phyloP scores from a whole-genome alignment of 345 rosid species.

The Lepidium aucheri region DNA sequence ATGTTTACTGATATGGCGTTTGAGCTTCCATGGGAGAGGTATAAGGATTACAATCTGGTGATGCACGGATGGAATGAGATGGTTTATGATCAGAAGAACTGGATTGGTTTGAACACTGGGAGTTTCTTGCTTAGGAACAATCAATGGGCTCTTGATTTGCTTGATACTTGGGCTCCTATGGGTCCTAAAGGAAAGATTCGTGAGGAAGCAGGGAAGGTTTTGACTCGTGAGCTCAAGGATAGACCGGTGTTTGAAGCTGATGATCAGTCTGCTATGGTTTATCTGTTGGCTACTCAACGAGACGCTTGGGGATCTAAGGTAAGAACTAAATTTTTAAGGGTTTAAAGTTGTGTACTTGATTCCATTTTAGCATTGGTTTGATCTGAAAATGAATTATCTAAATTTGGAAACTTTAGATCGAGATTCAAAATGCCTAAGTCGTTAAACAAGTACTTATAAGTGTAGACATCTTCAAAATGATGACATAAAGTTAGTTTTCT shows the following conservation, averaged over 20 bases:
- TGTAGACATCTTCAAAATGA: no score
- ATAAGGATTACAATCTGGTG: conserved; percentile 52
- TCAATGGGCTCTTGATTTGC: conserved; percentile 67
- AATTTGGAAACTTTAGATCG: neutral
- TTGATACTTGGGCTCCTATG: conserved; percentile 75
- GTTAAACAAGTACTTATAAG: neutral
- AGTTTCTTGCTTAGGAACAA: conserved; percentile 60
- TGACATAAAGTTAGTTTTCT: neutral
- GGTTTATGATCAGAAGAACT: conserved; percentile 60
- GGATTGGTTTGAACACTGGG: conserved; percentile 78
- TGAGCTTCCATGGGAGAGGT: conserved; percentile 78
- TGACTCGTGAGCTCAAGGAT: conserved; percentile 54
- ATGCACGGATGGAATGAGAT: conserved; percentile 73
- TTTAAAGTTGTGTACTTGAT: neutral
- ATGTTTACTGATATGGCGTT: conserved; percentile 80
- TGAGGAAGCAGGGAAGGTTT: conserved; percentile 59
- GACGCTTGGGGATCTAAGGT: conserved; percentile 58
- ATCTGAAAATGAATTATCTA: neutral
- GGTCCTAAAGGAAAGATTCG: conserved; percentile 66
- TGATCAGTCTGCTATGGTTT: conserved; percentile 76
- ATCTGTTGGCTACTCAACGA: conserved; percentile 55
- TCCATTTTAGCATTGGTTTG: neutral
- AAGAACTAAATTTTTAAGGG: neutral
- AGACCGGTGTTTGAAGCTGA: conserved; percentile 67
- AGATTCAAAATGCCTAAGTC: neutral